Evolutionary conservation across 2,329 filamentous ascomycete species (phyloP).

Genomic region (Sporothrix dimorphospora): DNA sequence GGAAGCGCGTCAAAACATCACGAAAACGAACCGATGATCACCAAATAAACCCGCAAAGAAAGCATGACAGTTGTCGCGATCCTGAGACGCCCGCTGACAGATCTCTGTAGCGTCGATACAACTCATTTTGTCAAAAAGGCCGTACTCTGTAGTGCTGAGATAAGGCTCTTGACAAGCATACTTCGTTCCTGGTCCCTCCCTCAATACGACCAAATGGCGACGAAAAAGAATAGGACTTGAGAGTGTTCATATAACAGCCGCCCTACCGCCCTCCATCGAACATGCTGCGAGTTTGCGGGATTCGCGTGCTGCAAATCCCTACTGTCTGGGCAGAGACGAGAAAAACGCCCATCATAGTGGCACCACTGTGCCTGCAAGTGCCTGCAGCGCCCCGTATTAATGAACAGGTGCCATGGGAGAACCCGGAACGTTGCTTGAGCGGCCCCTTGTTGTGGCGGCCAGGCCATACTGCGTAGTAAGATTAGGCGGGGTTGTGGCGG

Average conservation of each 20-base stretch:
- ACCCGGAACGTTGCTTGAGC: constrained; percentile 20
- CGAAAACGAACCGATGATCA: neutral
- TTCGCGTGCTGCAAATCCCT: constrained; percentile 24
- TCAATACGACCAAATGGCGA: constrained; percentile 14
- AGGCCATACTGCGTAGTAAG: neutral
- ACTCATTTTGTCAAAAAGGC: neutral
- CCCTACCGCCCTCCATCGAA: neutral
- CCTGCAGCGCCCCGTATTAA: neutral
- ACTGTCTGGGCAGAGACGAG: neutral
- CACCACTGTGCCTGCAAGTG: constrained; percentile 18
- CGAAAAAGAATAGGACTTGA: constrained; percentile 20
- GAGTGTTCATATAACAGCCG: neutral
- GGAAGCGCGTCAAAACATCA: neutral
- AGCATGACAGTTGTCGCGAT: neutral
- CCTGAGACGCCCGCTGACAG: neutral
- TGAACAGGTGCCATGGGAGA: constrained; percentile 18
- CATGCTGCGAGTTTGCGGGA: neutral
- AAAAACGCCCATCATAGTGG: constrained; percentile 11
- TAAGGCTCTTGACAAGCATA: neutral
- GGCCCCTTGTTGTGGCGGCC: neutral
- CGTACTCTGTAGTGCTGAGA: neutral
- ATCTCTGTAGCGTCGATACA: no score
- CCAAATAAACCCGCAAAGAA: neutral
- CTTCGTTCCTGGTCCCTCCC: neutral
- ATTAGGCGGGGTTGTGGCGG: constrained; percentile 25